Conservation (phyloP, 345 rosid species). For the Camelina hispida region DNA sequence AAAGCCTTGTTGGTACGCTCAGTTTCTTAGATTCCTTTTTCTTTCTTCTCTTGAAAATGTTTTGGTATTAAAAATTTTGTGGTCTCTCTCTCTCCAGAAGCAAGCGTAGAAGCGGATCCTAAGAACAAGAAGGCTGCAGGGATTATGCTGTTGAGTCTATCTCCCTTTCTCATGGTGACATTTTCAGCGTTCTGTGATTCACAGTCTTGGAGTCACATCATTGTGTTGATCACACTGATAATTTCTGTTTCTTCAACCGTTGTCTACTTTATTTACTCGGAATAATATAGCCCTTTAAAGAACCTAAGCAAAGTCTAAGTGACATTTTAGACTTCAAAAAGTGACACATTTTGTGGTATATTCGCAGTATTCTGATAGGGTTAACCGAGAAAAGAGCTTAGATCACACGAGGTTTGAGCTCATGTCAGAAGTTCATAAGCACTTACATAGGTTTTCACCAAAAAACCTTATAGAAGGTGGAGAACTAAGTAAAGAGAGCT, state of each 20-base stretch:
- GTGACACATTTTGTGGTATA: not conserved
- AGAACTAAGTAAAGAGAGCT: conserved; percentile 35
- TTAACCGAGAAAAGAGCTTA: conserved; percentile 35
- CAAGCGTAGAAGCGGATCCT: conserved; percentile 29
- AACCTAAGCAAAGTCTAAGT: not conserved
- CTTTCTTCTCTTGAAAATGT: not conserved
- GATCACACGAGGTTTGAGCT: conserved; percentile 36
- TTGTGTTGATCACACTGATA: conserved; percentile 32
- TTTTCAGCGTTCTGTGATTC: conserved; percentile 8
- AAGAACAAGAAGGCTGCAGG: conserved; percentile 33
- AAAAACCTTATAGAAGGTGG: conserved; percentile 24
- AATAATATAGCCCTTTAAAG: not conserved
- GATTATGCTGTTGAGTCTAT: conserved; percentile 31
- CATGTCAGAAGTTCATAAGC: conserved; percentile 37
- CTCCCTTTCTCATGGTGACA: conserved; percentile 37
- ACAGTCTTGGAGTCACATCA: conserved; percentile 18
- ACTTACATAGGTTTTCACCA: conserved; percentile 31
- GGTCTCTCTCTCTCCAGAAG: conserved; percentile 1
- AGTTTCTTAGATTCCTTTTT: not conserved
- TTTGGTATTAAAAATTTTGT: conserved; percentile 1
- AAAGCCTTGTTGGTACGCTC: conserved; percentile 26
- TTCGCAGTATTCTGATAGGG: conserved; percentile 32
- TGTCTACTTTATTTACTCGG: conserved; percentile 37
- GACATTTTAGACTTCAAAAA: not conserved
- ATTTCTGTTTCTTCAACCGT: conserved; percentile 26